phyloP scores from a whole-genome alignment of 306 rosid genomes.

The Coriaria nepalensis region DNA sequence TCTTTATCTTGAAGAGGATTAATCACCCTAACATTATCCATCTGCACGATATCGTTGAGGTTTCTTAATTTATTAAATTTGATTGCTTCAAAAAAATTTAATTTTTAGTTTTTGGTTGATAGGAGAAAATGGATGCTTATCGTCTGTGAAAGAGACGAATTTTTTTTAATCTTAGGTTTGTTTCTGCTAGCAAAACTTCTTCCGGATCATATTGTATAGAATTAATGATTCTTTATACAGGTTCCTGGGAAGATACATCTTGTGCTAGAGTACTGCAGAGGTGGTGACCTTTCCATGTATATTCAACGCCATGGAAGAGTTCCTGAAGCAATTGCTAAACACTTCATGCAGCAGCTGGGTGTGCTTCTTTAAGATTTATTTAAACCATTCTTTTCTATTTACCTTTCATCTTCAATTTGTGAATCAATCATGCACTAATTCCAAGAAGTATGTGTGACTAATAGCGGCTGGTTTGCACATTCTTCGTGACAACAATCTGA shows the following conservation, averaged over 20 bases:
- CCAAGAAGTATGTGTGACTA: conserved; percentile 19
- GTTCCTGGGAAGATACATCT: conserved; percentile 93
- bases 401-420: neutral
- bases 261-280: conserved; percentile 88
- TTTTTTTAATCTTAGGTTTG: no score
- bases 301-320: conserved; percentile 80
- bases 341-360: conserved; percentile 97
- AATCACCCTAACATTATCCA: conserved; percentile 79
- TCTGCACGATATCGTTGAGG: conserved; percentile 86
- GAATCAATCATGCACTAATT: conserved; percentile 8
- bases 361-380: conserved; percentile 12
- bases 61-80: conserved; percentile 8
- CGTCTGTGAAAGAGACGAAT: no score
- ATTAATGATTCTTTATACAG: conserved; percentile 22
- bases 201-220: no score
- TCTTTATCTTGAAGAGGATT: conserved; percentile 65
- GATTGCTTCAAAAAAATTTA: neutral
- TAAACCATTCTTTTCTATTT: neutral
- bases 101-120: no score
- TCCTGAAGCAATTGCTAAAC: conserved; percentile 71
- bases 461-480: conserved; percentile 90
- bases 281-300: conserved; percentile 86
- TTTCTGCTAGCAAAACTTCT: no score
- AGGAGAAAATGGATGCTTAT: no score
- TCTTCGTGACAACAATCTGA: conserved; percentile 83